Conservation (phyloP, 2,329 filamentous ascomycete species). For the Pseudogymnoascus sp. region DNA sequence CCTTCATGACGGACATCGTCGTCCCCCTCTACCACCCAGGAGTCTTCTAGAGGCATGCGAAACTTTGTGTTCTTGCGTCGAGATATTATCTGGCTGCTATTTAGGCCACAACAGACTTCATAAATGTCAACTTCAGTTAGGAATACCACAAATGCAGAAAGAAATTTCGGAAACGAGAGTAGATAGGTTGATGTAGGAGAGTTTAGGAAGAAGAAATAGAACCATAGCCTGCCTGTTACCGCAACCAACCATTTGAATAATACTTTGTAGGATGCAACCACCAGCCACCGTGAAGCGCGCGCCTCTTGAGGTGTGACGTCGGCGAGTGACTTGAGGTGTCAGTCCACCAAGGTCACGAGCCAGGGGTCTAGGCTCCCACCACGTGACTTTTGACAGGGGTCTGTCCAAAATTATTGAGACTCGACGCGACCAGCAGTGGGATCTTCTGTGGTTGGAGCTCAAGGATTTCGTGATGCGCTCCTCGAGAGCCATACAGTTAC, state of each 20-base stretch:
- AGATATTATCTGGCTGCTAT: not conserved
- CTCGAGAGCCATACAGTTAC: conserved; percentile 23
- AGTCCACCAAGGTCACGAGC: conserved; percentile 4
- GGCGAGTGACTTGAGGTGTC: not conserved
- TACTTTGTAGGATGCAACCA: not conserved
- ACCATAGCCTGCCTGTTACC: not conserved
- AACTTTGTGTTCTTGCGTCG: not conserved
- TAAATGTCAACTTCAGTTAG: not conserved
- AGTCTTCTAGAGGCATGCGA: conserved; percentile 23
- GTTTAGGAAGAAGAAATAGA: not conserved
- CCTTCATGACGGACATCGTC: conserved; percentile 18
- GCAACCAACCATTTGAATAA: not conserved
- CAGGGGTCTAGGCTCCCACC: not conserved
- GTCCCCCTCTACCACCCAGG: conserved; percentile 27
- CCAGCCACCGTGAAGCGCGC: not conserved
- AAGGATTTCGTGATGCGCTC: conserved; percentile 24
- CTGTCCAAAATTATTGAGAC: not conserved
- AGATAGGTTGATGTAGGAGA: not conserved
- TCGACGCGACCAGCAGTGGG: not conserved
- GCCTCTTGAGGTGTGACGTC: not conserved
- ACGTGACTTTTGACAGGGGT: not conserved
- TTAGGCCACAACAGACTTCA: not conserved
- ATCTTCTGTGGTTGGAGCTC: not conserved
- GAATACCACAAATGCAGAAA: not conserved
- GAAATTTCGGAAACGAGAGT: not conserved